Evolutionary conservation across 768 basidiomycete genomes (phyloP), one percentile per base, ranked within the genome.

Genomic region (Calocera cornea): DNA sequence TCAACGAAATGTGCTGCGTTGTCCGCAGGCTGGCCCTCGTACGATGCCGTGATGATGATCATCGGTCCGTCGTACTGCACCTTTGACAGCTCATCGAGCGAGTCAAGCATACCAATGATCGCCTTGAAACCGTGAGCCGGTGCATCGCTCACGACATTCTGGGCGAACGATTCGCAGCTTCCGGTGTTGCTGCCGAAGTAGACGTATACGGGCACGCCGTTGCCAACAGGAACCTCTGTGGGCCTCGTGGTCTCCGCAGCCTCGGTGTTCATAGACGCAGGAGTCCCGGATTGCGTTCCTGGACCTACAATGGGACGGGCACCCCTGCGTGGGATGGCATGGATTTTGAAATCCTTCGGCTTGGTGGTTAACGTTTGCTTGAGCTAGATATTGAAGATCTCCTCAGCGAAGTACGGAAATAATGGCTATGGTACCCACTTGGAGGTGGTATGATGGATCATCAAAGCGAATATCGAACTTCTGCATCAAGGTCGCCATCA

Each of bases 161-260:
- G 79, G 16, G 82, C 81, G 67, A 83, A 82, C 33, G 77, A 75
- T 72, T 83, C 80, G 29, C 78, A 82, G 0, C 80, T 80, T 8
- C 82, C 82, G 5, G 81, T 78, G 73, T 83, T 83, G 33, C 80
- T 80, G 1, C 81, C 80, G 70, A 79, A 81, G 27, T 79, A 71
- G 19, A 80, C 73, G 64, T 79, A 78, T 66, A 81, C 34, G 41
- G 76, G 76, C 41, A 74, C 67, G 49, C 70, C 74, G 1, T 38
- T 49, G 36, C 65, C 50, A 65, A 31, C 31, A 8, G 54, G 27
- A 22, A 33, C 31, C 19, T 60, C 27, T 8, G 44, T 19, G 44
- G 44, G 44, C 19, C 27, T 60, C 54, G 54, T 33, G 8, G 27
- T 27, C 31, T 33, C 27, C 11, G 11, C 54, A 3, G 31, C 31